Percentiles rank a stretch among this genome's conserved stretches.
Evolutionary conservation across 441 rosid genomes (phyloP).

Genomic region (Omphalea diandra): DNA sequence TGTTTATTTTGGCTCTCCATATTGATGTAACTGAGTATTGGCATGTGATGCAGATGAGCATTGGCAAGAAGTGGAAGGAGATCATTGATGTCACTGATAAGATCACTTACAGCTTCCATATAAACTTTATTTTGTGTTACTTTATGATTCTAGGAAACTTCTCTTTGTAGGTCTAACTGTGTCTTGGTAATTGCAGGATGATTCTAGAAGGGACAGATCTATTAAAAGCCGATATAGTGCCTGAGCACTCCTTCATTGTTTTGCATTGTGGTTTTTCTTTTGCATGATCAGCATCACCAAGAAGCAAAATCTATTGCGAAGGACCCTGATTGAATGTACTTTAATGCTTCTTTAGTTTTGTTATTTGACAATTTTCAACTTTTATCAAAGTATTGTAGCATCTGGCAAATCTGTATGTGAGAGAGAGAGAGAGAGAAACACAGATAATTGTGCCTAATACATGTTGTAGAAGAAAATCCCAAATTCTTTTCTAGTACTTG

Average conservation of each 20-base stretch:
- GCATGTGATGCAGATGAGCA: constrained; percentile 62
- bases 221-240: constrained; percentile 56
- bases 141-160: constrained; percentile 7
- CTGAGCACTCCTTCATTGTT: constrained; percentile 36
- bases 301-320: background rate
- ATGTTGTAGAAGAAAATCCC: background rate
- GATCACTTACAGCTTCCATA: constrained; percentile 78
- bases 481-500: background rate
- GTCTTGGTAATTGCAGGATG: constrained; percentile 56
- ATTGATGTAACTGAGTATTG: background rate
- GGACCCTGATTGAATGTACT: constrained; percentile 5
- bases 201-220: constrained; percentile 56
- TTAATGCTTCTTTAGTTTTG: background rate
- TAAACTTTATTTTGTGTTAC: constrained; percentile 27
- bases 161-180: constrained; percentile 15
- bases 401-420: background rate
- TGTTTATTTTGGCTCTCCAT: background rate
- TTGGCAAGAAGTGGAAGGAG: constrained; percentile 97
- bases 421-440: too few species aligned
- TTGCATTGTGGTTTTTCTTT: background rate
- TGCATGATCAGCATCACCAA: background rate
- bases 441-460: background rate
- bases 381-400: constrained; percentile 8
- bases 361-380: constrained; percentile 2
- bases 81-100: constrained; percentile 66